Evolutionary conservation across 2,329 filamentous ascomycete genomes (phyloP), one percentile per base, ranked within the genome.

Genomic region (Apiospora kogelbergensis): DNA sequence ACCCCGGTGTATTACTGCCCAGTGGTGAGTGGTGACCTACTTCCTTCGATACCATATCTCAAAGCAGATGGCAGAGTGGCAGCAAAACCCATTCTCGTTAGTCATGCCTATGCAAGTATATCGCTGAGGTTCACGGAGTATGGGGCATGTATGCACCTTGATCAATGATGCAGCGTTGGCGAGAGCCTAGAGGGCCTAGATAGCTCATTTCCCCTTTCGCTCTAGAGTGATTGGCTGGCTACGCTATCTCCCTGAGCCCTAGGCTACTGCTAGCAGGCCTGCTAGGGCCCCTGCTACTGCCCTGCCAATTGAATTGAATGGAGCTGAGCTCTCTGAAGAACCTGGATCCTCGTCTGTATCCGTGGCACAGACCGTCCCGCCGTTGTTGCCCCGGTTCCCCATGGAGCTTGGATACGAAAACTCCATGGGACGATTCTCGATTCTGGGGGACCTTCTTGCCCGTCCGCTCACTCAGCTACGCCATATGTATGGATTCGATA

Each of bases 181-280:
- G 30, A n/a, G n/a, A n/a, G n/a, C n/a, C n/a, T n/a, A n/a, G n/a
- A n/a, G n/a, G 33, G 33, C 33, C 7, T 33, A 60, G 53, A n/a
- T 24, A 65, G 63, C 63, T 65, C 41, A 65, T 65, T 65, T 65
- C 63, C 63, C 41, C 13, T 42, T 30, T 45, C 13, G 63, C 63
- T 45, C 63, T 45, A 45, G 63, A 22, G 24, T 33, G 41, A 44
- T 65, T 65, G 63, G 63, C 40, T 41, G 22, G 42, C 10, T 44
- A 41, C 33, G 40, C 20, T 37, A 44, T 53, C 46, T 30, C 24
- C 24, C 13, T 30, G 46, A 2, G 9, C 13, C n/a, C n/a, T n/a
- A n/a, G n/a, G n/a, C n/a, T n/a, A n/a, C n/a, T n/a, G n/a, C n/a
- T n/a, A n/a, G n/a, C n/a, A n/a, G n/a, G n/a, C n/a, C n/a, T n/a